These are phyloP conservation scores for Aspergillus sparsus DNA, from an alignment of 495 filamentous ascomycete genomes.

Conservation along the genomic window DNA sequence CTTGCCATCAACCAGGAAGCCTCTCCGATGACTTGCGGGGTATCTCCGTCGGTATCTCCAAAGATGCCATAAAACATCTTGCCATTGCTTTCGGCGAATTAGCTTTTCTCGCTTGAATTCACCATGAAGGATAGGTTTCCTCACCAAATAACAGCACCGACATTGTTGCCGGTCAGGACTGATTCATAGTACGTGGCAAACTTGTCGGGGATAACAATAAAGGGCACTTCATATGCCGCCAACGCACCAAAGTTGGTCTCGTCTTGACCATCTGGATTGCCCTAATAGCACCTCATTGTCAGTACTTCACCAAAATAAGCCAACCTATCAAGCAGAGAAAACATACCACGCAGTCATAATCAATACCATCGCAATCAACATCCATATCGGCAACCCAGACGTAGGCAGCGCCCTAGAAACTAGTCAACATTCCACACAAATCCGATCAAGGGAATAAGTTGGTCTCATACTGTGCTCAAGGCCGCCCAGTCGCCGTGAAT, in stretches of 20 bases:
- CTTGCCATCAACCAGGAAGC: slow-evolving; percentile 39
- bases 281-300: slow-evolving; percentile 16
- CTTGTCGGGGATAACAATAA: slow-evolving; percentile 38
- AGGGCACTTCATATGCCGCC: slow-evolving; percentile 36
- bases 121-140: background rate
- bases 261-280: slow-evolving; percentile 31
- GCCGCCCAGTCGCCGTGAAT: slow-evolving; percentile 38
- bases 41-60: slow-evolving; percentile 33
- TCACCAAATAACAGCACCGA: background rate
- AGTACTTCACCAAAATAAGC: background rate
- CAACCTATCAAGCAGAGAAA: background rate
- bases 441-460: background rate
- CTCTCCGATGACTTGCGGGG: slow-evolving; percentile 35
- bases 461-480: slow-evolving; percentile 24
- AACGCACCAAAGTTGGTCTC: slow-evolving; percentile 36
- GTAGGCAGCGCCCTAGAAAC: slow-evolving; percentile 32
- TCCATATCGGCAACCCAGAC: slow-evolving; percentile 39
- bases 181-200: slow-evolving; percentile 36
- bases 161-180: background rate
- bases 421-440: background rate
- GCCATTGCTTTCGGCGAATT: slow-evolving; percentile 17
- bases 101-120: background rate
- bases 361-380: slow-evolving; percentile 37
- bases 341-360: slow-evolving; percentile 32
- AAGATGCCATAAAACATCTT: slow-evolving; percentile 42